These are phyloP conservation scores for Sporothrix humicola DNA, from an alignment of 2,329 filamentous ascomycete species.

Conservation along the genomic window DNA sequence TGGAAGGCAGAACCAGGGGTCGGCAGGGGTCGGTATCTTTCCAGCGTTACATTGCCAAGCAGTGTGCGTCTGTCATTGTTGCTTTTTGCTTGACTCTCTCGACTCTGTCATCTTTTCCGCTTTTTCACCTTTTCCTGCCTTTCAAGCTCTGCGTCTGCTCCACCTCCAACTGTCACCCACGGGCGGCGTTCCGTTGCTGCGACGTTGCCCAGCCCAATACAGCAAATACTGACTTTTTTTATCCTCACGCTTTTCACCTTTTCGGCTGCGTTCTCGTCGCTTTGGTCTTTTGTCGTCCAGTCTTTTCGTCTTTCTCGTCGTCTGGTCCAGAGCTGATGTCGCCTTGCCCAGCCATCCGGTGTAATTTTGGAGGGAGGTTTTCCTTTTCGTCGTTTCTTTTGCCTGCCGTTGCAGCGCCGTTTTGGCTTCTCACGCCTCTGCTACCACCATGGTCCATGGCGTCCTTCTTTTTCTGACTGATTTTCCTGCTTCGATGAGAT, in stretches of 20 bases:
- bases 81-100: neutral
- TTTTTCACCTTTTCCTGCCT: neutral
- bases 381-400: neutral
- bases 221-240: neutral
- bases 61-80: neutral
- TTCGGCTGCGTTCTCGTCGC: slow-evolving; percentile 10
- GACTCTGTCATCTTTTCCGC: neutral
- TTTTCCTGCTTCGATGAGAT: neutral
- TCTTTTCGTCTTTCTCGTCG: neutral
- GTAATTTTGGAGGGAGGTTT: too few species aligned
- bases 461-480: neutral
- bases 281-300: neutral
- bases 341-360: too few species aligned
- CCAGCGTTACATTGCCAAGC: slow-evolving; percentile 31
- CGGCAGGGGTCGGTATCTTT: slow-evolving; percentile 29
- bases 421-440: slow-evolving; percentile 17
- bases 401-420: neutral
- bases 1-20: slow-evolving; percentile 12
- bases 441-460: neutral
- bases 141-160: neutral
- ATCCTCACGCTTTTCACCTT: neutral
- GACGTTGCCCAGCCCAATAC: slow-evolving; percentile 28
- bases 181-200: slow-evolving; percentile 27
- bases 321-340: neutral
- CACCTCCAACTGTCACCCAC: slow-evolving; percentile 14